Evolutionary conservation across 164 flowering plant genomes (phyloP).

Genomic region (Pachysandra terminalis): DNA sequence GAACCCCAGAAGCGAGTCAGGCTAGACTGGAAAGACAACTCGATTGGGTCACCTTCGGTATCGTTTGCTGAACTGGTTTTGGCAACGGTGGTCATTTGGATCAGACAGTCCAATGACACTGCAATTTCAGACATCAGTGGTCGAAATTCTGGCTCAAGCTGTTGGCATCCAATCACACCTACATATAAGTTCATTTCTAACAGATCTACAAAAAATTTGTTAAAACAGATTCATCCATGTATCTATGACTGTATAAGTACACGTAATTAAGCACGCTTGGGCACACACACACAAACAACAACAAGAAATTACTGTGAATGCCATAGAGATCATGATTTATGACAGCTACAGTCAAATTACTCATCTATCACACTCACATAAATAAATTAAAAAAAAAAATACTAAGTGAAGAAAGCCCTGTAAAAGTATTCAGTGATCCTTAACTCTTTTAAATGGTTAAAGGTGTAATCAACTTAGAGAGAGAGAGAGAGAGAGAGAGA

Average conservation of each 20-base stretch:
- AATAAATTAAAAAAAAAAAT: too few species aligned
- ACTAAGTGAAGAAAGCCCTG: too few species aligned
- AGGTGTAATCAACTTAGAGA: too few species aligned
- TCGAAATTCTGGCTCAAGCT: constrained; percentile 69
- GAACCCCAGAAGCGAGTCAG: constrained; percentile 48
- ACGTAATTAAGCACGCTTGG: not conserved
- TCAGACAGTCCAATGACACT: constrained; percentile 38
- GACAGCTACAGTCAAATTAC: too few species aligned
- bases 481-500: too few species aligned
- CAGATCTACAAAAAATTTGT: too few species aligned
- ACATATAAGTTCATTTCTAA: not conserved
- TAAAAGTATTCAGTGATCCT: too few species aligned
- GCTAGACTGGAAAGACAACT: constrained; percentile 57
- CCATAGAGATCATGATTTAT: not conserved
- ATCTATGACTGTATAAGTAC: not conserved
- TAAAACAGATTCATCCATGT: not conserved
- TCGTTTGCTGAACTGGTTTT: constrained; percentile 15
- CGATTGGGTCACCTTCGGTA: constrained; percentile 31
- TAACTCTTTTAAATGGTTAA: too few species aligned
- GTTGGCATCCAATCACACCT: constrained; percentile 18
- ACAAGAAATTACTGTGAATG: too few species aligned
- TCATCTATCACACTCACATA: too few species aligned
- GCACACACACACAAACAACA: not conserved
- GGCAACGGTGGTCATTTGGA: constrained; percentile 18
- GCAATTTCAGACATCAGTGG: constrained; percentile 63